A percentile compares a stretch with the other conserved stretches of the same genome.
Evolutionary conservation across 129 eudicot species (phyloP).

Genomic region (Flaveria sonorensis): DNA sequence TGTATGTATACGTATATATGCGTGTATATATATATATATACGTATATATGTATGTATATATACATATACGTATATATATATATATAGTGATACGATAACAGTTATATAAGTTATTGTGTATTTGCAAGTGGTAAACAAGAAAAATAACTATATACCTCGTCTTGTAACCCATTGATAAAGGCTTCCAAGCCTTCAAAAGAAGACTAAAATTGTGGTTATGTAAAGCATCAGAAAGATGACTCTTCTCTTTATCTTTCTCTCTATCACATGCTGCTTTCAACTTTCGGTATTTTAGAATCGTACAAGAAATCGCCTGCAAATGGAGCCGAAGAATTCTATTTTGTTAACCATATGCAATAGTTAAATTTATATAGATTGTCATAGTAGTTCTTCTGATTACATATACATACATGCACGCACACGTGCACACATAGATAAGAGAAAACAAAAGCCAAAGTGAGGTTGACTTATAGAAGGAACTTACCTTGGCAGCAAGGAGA

Average conservation of each 20-base stretch:
- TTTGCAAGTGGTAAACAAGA: not conserved
- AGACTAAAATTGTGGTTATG: conserved; percentile 36
- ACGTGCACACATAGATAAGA: not conserved
- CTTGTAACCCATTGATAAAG: conserved; percentile 93
- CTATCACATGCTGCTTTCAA: conserved; percentile 50
- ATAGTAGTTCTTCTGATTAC: not conserved
- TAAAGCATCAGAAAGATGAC: conserved; percentile 20
- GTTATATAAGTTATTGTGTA: not conserved
- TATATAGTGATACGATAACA: not conserved
- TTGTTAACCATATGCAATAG: not conserved
- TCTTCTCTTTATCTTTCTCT: conserved; percentile 48
- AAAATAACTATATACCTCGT: conserved; percentile 52
- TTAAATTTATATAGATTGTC: not conserved
- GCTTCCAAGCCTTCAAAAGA: conserved; percentile 90
- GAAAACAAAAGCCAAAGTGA: not conserved
- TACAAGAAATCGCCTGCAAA: conserved; percentile 69
- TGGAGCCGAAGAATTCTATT: conserved; percentile 14
- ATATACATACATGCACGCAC: not conserved
- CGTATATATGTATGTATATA: too few relatives aligned
- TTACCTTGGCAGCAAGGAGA: conserved; percentile 96
- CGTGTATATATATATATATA: too few relatives aligned
- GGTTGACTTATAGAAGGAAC: conserved; percentile 18
- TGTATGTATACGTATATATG: too few relatives aligned
- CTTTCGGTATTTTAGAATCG: conserved; percentile 66
- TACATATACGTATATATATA: too few relatives aligned